These are phyloP conservation scores for Penicillium brevicompactum DNA, from an alignment of 2,329 filamentous ascomycete species.

Conservation along the genomic window DNA sequence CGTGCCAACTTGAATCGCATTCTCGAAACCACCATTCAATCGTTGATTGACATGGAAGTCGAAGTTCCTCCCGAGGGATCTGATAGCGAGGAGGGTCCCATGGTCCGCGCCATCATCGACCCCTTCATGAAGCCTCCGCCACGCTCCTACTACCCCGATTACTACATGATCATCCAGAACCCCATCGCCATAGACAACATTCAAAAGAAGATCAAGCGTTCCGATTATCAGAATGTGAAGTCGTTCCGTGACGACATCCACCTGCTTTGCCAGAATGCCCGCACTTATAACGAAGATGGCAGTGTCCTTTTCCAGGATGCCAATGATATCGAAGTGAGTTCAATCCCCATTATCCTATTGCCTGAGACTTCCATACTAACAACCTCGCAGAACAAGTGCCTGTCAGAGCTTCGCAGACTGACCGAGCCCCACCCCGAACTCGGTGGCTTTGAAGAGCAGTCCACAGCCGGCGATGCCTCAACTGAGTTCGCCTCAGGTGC, in stretches of 20 bases:
- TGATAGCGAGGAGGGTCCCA: conserved; percentile 54
- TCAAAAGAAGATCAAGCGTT: conserved; percentile 90
- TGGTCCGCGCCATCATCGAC: conserved; percentile 81
- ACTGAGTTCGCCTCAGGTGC: conserved; percentile 51
- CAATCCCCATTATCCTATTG: neutral
- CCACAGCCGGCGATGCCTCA: conserved; percentile 54
- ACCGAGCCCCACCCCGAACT: conserved; percentile 59
- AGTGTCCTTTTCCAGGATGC: conserved; percentile 92
- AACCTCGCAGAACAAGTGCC: conserved; percentile 47
- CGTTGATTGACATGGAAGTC: conserved; percentile 81
- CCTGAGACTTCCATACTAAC: neutral
- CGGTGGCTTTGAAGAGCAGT: conserved; percentile 57
- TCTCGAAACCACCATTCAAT: conserved; percentile 74
- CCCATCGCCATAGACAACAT: conserved; percentile 98
- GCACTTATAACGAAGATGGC: conserved; percentile 94
- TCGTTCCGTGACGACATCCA: conserved; percentile 82
- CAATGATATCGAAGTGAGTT: conserved; percentile 83
- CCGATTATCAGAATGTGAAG: conserved; percentile 80
- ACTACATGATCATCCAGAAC: conserved; percentile 88
- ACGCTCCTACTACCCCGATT: conserved; percentile 88
- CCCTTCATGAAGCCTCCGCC: conserved; percentile 91
- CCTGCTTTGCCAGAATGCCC: conserved; percentile 84
- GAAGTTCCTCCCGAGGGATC: conserved; percentile 59
- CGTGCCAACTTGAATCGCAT: conserved; percentile 79
- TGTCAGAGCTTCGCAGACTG: conserved; percentile 56